Conservation (phyloP, 1,284 basidiomycete genomes). For the Farysia itapuensis region DNA sequence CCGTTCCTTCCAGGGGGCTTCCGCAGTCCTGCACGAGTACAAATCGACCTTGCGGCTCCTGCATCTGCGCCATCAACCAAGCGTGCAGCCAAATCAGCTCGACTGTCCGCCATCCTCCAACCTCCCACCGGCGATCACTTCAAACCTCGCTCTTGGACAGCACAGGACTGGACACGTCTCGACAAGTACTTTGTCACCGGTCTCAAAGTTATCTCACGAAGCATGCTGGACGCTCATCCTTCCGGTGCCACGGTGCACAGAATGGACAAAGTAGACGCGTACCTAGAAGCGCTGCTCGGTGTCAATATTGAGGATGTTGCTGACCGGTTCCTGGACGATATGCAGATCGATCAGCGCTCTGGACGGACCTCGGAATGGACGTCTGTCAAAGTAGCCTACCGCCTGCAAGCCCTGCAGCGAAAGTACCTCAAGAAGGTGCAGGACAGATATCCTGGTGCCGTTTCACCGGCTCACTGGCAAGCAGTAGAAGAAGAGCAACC, state of each 20-base stretch:
- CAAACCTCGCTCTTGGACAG: constrained; percentile 14
- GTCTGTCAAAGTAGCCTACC: constrained; percentile 6
- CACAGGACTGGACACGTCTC: constrained; percentile 20
- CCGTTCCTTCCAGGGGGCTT: constrained; percentile 35
- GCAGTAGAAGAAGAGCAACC: neutral
- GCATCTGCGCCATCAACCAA: neutral
- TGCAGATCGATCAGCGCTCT: neutral
- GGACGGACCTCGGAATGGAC: constrained; percentile 10
- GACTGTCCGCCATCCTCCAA: constrained; percentile 5
- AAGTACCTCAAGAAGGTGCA: constrained; percentile 25
- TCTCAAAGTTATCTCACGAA: constrained; percentile 10
- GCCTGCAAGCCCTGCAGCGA: constrained; percentile 21
- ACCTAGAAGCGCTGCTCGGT: constrained; percentile 9
- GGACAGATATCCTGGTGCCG: constrained; percentile 4
- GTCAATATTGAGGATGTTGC: constrained; percentile 3
- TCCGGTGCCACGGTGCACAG: neutral
- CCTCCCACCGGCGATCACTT: constrained; percentile 4
- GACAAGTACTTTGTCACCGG: constrained; percentile 28
- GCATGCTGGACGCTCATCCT: neutral
- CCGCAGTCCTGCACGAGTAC: neutral
- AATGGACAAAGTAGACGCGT: neutral
- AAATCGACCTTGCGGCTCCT: constrained; percentile 1
- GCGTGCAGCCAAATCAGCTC: constrained; percentile 4
- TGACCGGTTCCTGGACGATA: constrained; percentile 8
- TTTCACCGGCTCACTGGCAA: neutral